phyloP scores from a whole-genome alignment of 2,329 filamentous ascomycete species.

The Claviceps spartinae region DNA sequence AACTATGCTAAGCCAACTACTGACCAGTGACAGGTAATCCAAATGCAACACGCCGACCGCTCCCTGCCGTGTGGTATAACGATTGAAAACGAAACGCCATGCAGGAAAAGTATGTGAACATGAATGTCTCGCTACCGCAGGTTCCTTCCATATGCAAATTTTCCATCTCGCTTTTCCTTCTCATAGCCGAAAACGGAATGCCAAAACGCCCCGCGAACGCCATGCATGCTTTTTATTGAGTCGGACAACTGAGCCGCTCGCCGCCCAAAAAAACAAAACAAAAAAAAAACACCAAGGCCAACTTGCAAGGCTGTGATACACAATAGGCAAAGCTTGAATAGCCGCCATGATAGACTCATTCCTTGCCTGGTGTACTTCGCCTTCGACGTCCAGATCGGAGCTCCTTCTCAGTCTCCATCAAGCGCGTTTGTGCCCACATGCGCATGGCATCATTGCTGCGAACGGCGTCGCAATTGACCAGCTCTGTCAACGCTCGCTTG shows the following conservation, averaged over 20 bases:
- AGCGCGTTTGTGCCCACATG: conserved; percentile 43
- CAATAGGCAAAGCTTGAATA: no score
- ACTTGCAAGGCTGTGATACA: no score
- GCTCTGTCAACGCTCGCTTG: conserved; percentile 46
- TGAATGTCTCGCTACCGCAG: not conserved
- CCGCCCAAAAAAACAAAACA: not conserved
- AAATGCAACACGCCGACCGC: not conserved
- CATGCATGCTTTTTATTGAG: not conserved
- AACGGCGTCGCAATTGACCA: conserved; percentile 45
- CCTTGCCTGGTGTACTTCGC: conserved; percentile 25
- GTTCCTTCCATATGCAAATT: not conserved
- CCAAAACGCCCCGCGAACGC: not conserved
- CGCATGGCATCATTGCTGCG: conserved; percentile 37
- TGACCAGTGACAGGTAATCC: not conserved
- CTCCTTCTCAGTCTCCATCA: conserved; percentile 49
- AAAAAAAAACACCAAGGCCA: not conserved
- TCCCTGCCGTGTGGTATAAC: not conserved
- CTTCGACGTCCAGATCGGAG: conserved; percentile 38
- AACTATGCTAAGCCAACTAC: not conserved
- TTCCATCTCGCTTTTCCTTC: not conserved
- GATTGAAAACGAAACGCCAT: not conserved
- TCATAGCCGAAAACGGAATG: not conserved
- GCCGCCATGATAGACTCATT: conserved; percentile 5
- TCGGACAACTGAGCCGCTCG: not conserved
- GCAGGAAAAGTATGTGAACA: not conserved